Evolutionary conservation across 2,329 filamentous ascomycete species (phyloP), one percentile per base, ranked within the genome.

Genomic region (Diaporthe sp.): DNA sequence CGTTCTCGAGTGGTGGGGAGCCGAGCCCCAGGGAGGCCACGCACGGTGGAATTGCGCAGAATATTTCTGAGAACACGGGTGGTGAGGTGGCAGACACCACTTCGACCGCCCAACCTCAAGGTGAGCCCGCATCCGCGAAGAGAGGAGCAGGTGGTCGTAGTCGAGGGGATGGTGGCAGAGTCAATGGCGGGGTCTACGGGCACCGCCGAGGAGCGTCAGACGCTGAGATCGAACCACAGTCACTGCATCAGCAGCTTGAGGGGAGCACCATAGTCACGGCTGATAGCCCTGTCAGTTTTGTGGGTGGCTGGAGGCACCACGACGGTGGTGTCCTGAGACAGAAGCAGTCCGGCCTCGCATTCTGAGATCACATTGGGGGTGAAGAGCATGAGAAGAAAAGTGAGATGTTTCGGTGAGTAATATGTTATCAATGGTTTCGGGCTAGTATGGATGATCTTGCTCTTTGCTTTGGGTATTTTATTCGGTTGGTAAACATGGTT

Each of bases 221-320:
- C 35, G 53, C 74, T 75, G 39, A 75, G 61, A 32, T n/a, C n/a
- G 63, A 51, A 39, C 22, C 53, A 66, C 71, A 75, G 74, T 55
- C 59, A 73, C 59, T 53, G 56, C 74, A 73, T 71, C 74, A 39
- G 51, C 66, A 68, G 58, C 58, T 73, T 75, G 74, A 75, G 47
- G 74, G 50, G 15, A 71, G 71, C 59, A 70, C 71, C 4, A 69
- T 72, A 32, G 35, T 68, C 42, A 63, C 59, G 47, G 55, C 71
- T 47, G 71, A 42, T 17, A 75, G 74, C 59, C 74, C 74, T 27
- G 66, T 75, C 50, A 75, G 74, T 37, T 73, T 66, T 27, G 61
- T 73, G 51, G 74, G 61, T 32, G 74, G 71, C 10, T 75, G 68
- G 74, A 73, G 74, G 44, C 35, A 75, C 7, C 50, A 75, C 17